Percentiles rank a stretch among this genome's conserved stretches.
Conservation (phyloP, 192 early-diverging fungal species). For the Podochytrium sp. region DNA sequence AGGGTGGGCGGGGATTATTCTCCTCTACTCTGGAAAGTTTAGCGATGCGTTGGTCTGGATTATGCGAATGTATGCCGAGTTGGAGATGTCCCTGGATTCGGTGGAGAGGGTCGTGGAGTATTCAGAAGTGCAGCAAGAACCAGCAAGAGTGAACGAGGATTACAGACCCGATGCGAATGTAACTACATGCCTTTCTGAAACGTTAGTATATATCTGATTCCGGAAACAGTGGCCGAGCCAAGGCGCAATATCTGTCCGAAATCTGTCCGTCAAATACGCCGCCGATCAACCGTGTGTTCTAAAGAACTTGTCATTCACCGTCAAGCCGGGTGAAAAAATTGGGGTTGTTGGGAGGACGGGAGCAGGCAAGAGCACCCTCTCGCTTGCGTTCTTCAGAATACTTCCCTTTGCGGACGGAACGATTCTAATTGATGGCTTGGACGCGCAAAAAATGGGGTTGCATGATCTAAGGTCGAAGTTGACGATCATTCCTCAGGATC, state of each 20-base stretch:
- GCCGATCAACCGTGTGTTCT: conserved; percentile 44
- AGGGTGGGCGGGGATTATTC: conserved; percentile 56
- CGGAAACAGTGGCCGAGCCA: conserved; percentile 38
- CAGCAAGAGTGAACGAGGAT: conserved; percentile 59
- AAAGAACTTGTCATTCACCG: conserved; percentile 35
- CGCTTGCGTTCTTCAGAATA: conserved; percentile 72
- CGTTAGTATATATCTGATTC: background rate
- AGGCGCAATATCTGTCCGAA: conserved; percentile 36
- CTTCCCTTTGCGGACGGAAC: conserved; percentile 58
- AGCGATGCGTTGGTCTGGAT: conserved; percentile 64
- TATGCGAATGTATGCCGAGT: conserved; percentile 68
- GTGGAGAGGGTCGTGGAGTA: conserved; percentile 88
- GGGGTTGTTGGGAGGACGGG: conserved; percentile 65
- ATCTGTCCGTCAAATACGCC: conserved; percentile 44
- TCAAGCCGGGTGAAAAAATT: conserved; percentile 47
- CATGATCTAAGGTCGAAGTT: conserved; percentile 54
- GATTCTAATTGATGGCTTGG: conserved; percentile 70
- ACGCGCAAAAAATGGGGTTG: conserved; percentile 61
- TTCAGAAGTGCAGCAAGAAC: conserved; percentile 76
- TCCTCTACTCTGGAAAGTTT: conserved; percentile 26
- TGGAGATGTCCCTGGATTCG: conserved; percentile 85
- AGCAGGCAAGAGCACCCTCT: conserved; percentile 75
- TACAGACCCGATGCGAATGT: conserved; percentile 25
- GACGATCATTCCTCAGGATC: conserved; percentile 57
- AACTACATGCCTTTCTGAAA: background rate